These are phyloP conservation scores for Saccharomyces hybrid DNA, from an alignment of 1,139 yeast species.

Conservation along the genomic window DNA sequence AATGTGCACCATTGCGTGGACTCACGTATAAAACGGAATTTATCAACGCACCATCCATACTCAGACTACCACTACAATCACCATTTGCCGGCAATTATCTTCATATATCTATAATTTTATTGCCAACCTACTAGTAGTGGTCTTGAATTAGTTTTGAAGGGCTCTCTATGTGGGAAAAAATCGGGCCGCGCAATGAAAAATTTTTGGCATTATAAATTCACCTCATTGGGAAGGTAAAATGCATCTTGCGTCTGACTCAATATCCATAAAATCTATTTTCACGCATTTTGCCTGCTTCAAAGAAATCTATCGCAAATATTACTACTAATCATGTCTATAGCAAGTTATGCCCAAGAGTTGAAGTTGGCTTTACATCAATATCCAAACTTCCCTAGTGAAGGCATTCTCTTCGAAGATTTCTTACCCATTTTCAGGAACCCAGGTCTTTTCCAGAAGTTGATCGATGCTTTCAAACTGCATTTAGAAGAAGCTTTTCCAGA, in stretches of 20 bases:
- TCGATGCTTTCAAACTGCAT: conserved; percentile 74
- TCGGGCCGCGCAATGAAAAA: conserved; percentile 3
- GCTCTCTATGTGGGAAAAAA: neutral
- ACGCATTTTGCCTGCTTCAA: neutral
- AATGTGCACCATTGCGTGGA: conserved; percentile 14
- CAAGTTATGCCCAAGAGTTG: conserved; percentile 49
- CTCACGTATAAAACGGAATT: neutral
- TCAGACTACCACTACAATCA: neutral
- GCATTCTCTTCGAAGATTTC: conserved; percentile 92
- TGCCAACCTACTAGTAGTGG: neutral
- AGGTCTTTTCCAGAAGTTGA: conserved; percentile 64
- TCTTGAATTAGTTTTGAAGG: neutral
- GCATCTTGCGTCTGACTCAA: neutral
- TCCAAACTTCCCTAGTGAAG: conserved; percentile 89
- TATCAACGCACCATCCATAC: neutral
- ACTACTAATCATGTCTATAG: conserved; percentile 24
- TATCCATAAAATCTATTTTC: neutral
- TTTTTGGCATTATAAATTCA: conserved; percentile 5
- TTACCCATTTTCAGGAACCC: conserved; percentile 88
- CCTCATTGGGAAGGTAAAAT: neutral
- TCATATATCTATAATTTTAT: neutral
- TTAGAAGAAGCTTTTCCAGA: conserved; percentile 46
- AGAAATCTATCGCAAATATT: neutral
- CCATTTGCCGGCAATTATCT: conserved; percentile 2
- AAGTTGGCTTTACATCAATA: conserved; percentile 66